Evolutionary conservation across 805 yeast genomes (phyloP), one percentile per base, ranked within the genome.

Genomic region (Maudiozyma bulderi): DNA sequence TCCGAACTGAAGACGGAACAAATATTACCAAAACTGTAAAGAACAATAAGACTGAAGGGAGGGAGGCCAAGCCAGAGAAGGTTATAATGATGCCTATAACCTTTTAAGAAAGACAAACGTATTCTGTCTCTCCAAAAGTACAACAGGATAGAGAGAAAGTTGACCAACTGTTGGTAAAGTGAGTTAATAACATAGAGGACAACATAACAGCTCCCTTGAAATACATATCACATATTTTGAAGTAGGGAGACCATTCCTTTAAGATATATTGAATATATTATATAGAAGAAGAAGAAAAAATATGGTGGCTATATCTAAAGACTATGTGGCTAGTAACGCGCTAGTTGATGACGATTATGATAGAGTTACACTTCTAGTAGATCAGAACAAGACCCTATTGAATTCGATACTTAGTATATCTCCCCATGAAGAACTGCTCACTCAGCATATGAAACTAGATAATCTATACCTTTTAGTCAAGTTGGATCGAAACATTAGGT

Each of bases 401-500:
- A 39, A 49, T 28, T 49, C 47, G 1, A 33, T 60, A 39, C n/a
- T 52, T 33, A 50, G 49, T 8, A 26, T 48, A 14, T 14, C 48
- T 9, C 4, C 15, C 5, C 14, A 39, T 26, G 44, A 49, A 13
- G 41, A 26, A 13, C 29, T 30, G 4, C 43, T 40, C 13, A 30
- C 42, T 8, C 52, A 50, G 31, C 43, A 47, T 33, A 40, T 50
- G 43, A 61, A 60, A 43, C 42, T 64, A 43, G 66, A 62, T 52
- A 44, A 54, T 8, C 33, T 62, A 33, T 51, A 51, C 26, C 50
- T 55, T 14, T 41, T 60, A 14, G 34, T 59, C 31, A 53, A 53
- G 35, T 38, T 64, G 15, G 58, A 57, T 11, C 54, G 56, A 41
- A 44, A 51, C 28, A 46, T 56, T 11, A 57, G 59, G 41, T 53